These are phyloP conservation scores for Speleostelium caveatum DNA, from an alignment of 78 protist species.

Conservation along the genomic window DNA sequence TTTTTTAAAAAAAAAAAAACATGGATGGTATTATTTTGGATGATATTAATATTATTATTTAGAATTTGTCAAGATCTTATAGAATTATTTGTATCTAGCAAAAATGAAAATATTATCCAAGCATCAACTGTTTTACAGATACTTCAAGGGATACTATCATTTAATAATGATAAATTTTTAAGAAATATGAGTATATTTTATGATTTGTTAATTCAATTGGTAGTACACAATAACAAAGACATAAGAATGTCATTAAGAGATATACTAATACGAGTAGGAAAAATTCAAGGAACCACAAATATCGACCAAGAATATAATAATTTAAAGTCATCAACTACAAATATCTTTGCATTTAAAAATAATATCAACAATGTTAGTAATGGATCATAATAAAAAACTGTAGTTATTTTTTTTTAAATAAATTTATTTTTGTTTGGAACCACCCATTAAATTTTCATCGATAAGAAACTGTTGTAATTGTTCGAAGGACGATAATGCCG, in stretches of 20 bases:
- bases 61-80: constrained; percentile 51
- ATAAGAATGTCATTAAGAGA: constrained; percentile 61
- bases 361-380: neutral
- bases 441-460: too few species aligned
- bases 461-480: too few species aligned
- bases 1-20: too few species aligned
- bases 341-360: neutral
- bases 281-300: constrained; percentile 19
- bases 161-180: constrained; percentile 56
- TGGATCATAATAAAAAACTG: neutral
- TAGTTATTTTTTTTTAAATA: too few species aligned
- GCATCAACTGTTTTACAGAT: constrained; percentile 53
- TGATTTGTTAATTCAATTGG: constrained; percentile 41
- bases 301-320: neutral
- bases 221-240: constrained; percentile 38
- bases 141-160: constrained; percentile 19
- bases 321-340: neutral
- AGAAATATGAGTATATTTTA: constrained; percentile 58
- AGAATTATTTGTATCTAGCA: constrained; percentile 10
- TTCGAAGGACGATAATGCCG: too few species aligned
- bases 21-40: too few species aligned
- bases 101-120: constrained; percentile 22
- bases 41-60: neutral
- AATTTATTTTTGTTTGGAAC: too few species aligned
- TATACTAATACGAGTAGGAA: constrained; percentile 53